Conservation (phyloP, 2,329 filamentous ascomycete genomes). For the Neonectria hederae region DNA sequence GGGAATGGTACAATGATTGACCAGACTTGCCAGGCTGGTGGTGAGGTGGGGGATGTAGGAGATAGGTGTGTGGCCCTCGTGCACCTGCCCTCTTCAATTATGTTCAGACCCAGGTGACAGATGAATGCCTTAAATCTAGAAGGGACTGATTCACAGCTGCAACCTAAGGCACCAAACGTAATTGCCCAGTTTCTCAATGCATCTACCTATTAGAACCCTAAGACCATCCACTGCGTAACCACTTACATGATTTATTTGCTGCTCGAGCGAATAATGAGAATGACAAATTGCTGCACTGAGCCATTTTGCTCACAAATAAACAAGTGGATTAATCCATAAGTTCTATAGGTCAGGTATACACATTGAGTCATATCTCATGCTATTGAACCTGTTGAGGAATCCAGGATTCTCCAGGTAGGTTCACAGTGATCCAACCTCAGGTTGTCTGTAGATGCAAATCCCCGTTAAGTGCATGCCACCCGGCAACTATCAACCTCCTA, state of each 20-base stretch:
- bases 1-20: not conserved
- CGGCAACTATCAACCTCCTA: conserved; percentile 30
- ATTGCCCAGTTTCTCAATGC: not conserved
- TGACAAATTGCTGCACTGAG: not conserved
- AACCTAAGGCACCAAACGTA: not conserved
- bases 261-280: not conserved
- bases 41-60: not conserved
- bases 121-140: not conserved
- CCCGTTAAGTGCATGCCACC: conserved; percentile 36
- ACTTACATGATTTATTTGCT: not conserved
- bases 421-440: not conserved
- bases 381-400: not conserved
- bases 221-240: not conserved
- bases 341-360: not conserved
- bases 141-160: not conserved
- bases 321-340: not conserved
- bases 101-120: not conserved
- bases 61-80: not conserved
- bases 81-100: not conserved
- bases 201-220: not conserved
- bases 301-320: not conserved
- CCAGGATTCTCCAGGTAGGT: not conserved
- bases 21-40: not conserved
- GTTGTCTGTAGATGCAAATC: conserved; percentile 19
- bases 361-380: not conserved